A percentile compares a stretch with the other conserved stretches of the same genome.
Conservation (phyloP, 805 yeast species). For the Hanseniaspora pseudoguilliermondii region DNA sequence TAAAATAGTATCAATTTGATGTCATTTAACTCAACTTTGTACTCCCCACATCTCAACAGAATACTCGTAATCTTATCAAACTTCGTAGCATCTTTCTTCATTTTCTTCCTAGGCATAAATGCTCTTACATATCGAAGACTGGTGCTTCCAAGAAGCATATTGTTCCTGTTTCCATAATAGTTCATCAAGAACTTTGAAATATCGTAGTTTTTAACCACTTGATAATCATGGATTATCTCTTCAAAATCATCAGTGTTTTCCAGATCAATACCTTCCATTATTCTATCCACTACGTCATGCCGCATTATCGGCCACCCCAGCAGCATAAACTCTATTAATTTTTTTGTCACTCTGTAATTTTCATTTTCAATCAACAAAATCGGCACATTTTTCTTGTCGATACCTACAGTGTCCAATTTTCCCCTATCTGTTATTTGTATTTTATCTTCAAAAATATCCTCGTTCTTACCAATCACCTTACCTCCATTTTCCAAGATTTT, state of each 20-base stretch:
- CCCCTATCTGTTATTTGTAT: neutral
- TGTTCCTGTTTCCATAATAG: neutral
- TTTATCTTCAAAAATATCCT: neutral
- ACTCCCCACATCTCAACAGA: neutral
- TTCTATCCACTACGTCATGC: neutral
- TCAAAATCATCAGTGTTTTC: neutral
- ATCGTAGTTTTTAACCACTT: neutral
- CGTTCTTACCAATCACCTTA: neutral
- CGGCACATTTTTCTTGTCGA: neutral
- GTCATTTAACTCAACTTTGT: neutral
- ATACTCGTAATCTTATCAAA: neutral
- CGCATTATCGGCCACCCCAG: slow-evolving; percentile 4
- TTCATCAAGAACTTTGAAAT: neutral
- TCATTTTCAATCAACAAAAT: neutral
- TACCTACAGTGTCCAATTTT: neutral
- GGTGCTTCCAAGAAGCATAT: neutral
- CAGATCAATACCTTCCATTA: neutral
- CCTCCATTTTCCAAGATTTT: neutral
- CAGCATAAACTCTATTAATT: neutral
- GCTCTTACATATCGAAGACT: neutral
- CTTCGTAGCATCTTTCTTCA: neutral
- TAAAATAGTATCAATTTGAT: neutral
- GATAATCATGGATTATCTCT: neutral
- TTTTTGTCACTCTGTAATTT: neutral
- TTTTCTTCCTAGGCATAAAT: neutral